Percentiles rank a stretch among this genome's conserved stretches.
Evolutionary conservation across 306 rosid genomes (phyloP).

Genomic region (Acacia acuminata): DNA sequence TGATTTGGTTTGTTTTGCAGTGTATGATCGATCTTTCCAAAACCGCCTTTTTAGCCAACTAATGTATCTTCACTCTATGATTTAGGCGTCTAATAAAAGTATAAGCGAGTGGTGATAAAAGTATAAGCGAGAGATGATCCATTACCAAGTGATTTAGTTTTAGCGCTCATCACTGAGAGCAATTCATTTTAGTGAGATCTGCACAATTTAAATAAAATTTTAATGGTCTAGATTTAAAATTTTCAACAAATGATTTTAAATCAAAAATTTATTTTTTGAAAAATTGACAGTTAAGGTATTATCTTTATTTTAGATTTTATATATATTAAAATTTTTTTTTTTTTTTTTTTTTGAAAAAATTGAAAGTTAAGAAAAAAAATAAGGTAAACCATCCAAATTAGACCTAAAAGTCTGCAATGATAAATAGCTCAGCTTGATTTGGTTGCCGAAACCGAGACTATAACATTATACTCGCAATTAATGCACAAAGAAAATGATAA

Average conservation of each 20-base stretch:
- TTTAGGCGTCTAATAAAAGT: background rate
- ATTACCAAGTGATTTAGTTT: background rate
- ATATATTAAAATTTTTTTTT: too few relatives aligned
- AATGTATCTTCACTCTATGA: background rate
- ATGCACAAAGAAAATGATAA: background rate
- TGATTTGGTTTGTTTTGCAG: background rate
- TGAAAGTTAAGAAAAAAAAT: too few relatives aligned
- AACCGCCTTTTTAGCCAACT: too few relatives aligned
- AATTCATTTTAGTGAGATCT: too few relatives aligned
- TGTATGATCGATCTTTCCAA: background rate
- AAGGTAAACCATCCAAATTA: rapidly evolving
- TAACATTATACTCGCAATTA: background rate
- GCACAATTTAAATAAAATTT: too few relatives aligned
- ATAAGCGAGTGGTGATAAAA: background rate
- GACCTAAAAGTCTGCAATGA: too few relatives aligned
- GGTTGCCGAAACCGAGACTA: background rate
- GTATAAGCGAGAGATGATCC: background rate
- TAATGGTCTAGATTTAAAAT: background rate
- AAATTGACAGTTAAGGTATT: too few relatives aligned
- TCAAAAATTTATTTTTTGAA: too few relatives aligned
- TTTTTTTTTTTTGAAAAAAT: too few relatives aligned
- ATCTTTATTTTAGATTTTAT: too few relatives aligned
- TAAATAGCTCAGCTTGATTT: too few relatives aligned
- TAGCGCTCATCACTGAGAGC: background rate
- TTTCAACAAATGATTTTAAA: too few relatives aligned